phyloP scores from a whole-genome alignment of 1,284 basidiomycete species.

The Cryptococcus sp. region DNA sequence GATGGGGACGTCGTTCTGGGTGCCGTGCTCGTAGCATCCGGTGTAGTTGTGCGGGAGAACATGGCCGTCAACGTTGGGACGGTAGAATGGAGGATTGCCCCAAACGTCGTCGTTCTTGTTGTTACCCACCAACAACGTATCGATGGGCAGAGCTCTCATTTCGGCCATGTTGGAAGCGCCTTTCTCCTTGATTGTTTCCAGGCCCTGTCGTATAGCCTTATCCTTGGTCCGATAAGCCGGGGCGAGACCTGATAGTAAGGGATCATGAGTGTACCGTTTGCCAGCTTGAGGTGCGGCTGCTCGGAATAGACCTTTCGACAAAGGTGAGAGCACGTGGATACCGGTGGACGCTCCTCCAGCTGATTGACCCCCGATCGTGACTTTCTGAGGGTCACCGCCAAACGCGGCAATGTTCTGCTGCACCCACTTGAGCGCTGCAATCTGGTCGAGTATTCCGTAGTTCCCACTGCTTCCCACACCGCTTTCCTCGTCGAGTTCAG shows the following conservation, averaged over 20 bases:
- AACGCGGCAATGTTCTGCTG: constrained; percentile 45
- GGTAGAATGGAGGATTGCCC: constrained; percentile 8
- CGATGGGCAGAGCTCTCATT: not conserved
- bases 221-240: constrained; percentile 2
- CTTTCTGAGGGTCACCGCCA: constrained; percentile 47
- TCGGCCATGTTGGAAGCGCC: constrained; percentile 1
- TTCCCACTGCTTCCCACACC: constrained; percentile 51
- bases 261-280: constrained; percentile 2
- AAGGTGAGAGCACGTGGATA: constrained; percentile 55
- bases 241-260: constrained; percentile 1
- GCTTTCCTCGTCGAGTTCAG: constrained; percentile 32
- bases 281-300: constrained; percentile 56
- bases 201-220: constrained; percentile 2
- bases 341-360: constrained; percentile 58
- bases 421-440: constrained; percentile 46
- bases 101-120: constrained; percentile 4
- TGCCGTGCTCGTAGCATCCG: not conserved
- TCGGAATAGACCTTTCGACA: constrained; percentile 57
- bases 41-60: constrained; percentile 2
- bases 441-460: constrained; percentile 56
- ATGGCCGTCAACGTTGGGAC: constrained; percentile 2
- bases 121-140: constrained; percentile 1
- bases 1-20: constrained; percentile 2
- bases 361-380: constrained; percentile 62
- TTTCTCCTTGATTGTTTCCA: constrained; percentile 1